These are phyloP conservation scores for Parathielavia appendiculata DNA, from an alignment of 495 filamentous ascomycete genomes.

Conservation along the genomic window DNA sequence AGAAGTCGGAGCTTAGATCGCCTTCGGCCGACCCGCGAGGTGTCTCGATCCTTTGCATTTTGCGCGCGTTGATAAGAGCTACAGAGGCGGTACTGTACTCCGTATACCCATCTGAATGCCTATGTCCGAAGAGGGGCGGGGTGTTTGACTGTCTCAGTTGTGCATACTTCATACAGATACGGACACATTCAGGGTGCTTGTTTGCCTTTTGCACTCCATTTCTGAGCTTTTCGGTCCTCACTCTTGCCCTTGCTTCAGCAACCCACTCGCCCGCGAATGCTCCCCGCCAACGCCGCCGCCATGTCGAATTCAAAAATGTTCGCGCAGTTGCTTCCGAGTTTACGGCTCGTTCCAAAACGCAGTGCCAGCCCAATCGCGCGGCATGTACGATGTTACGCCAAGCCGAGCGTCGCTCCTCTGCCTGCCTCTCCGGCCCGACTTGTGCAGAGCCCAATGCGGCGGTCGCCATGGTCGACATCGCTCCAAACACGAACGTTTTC, in stretches of 20 bases:
- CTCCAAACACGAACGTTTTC: constrained; percentile 45
- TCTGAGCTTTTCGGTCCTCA: neutral
- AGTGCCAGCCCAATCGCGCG: constrained; percentile 20
- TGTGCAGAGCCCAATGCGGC: constrained; percentile 1
- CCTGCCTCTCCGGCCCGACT: constrained; percentile 6
- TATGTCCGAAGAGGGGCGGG: neutral
- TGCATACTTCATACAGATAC: neutral
- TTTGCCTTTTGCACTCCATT: constrained; percentile 12
- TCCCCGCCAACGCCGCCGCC: constrained; percentile 1
- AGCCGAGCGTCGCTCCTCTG: constrained; percentile 12
- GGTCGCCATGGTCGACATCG: neutral
- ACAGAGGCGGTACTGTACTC: too few species aligned
- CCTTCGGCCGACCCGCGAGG: neutral
- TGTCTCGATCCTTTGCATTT: neutral
- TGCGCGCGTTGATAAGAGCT: neutral
- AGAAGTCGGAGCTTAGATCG: constrained; percentile 4
- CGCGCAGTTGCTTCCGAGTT: constrained; percentile 18
- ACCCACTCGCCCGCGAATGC: neutral
- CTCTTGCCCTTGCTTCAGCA: neutral
- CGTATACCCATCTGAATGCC: neutral
- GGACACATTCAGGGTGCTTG: neutral
- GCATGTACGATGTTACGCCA: constrained; percentile 24
- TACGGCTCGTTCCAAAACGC: constrained; percentile 19
- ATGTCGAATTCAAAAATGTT: constrained; percentile 27
- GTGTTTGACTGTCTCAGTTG: constrained; percentile 7